Base-by-base conservation (phyloP, 257 asterid genomes). In the Salvia splendens region DNA sequence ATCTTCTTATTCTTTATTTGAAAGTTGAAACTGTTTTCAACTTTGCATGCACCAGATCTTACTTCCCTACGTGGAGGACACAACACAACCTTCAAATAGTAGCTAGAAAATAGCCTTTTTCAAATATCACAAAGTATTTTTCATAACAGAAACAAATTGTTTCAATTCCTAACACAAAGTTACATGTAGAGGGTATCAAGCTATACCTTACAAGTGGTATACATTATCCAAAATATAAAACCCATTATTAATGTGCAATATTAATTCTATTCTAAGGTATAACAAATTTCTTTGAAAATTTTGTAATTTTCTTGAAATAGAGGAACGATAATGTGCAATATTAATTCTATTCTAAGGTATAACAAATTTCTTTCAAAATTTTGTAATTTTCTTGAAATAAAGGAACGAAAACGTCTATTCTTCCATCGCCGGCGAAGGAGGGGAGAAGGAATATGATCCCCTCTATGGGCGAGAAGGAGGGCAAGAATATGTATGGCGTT, bases 401-500 rank as follows among this genome's bases (percentile, higher is more conserved):
- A n/a, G n/a, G n/a, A n/a, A 88, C 82, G 12, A 81, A 83, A 65
- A 72, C 92, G 65, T 90, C 96, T 36, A 90, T 83, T 65, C 97
- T 88, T 75, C 97, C 95, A 38, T 86, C 89, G 59, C 80, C 85
- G 0, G 68, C 43, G 73, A 84, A 83, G 12, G 97, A 82, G 16
- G 97, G 95, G 35, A 90, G 80, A 66, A 88, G 83, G 40, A 86
- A 80, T 57, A 91, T 61, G 83, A 84, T 79, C 0, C 96, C 98
- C 76, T 89, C 96, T 0, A 81, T 72, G 8, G 98, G 95, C 8
- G 83, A 75, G 59, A 83, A 91, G 0, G 95, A 83, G 24, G 98
- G 98, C 88, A 85, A 75, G 87, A 91, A 86, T 20, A 80, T 45
- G 76, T 78, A 81, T 0, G 98, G 98, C 45, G 83, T 76, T 10